Evolutionary conservation across 2,329 filamentous ascomycete genomes (phyloP).

Genomic region (Penicillium sp.): DNA sequence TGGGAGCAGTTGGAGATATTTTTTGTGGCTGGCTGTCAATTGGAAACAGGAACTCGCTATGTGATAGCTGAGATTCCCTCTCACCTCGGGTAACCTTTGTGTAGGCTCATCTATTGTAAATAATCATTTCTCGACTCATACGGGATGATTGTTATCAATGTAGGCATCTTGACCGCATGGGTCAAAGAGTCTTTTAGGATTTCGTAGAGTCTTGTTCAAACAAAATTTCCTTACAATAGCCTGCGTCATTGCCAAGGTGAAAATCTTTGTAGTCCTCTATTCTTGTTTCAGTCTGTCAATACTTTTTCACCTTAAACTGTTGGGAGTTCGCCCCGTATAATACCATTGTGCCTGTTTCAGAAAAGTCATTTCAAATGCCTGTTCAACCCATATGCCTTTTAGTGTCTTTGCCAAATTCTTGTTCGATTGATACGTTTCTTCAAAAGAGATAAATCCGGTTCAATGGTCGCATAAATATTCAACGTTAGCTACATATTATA

Average conservation of each 20-base stretch:
- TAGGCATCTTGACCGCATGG: conserved; percentile 66
- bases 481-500: too few relatives aligned
- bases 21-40: background rate
- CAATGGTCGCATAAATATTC: too few relatives aligned
- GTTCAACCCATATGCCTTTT: too few relatives aligned
- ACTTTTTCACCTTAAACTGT: too few relatives aligned
- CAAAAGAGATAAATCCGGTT: too few relatives aligned
- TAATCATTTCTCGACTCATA: too few relatives aligned
- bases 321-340: too few relatives aligned
- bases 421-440: too few relatives aligned
- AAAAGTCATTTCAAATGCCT: too few relatives aligned
- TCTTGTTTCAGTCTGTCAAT: too few relatives aligned
- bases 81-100: background rate
- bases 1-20: background rate
- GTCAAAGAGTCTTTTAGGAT: conserved; percentile 66
- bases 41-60: background rate
- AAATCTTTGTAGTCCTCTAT: conserved; percentile 46
- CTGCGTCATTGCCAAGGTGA: conserved; percentile 64
- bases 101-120: background rate
- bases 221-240: conserved; percentile 65
- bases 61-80: background rate
- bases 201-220: conserved; percentile 66
- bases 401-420: too few relatives aligned
- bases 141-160: conserved; percentile 57
- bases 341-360: too few relatives aligned